A percentile compares a stretch with the other conserved stretches of the same genome.
Conservation (phyloP, 805 yeast species). For the Wickerhamomyces pijperi region DNA sequence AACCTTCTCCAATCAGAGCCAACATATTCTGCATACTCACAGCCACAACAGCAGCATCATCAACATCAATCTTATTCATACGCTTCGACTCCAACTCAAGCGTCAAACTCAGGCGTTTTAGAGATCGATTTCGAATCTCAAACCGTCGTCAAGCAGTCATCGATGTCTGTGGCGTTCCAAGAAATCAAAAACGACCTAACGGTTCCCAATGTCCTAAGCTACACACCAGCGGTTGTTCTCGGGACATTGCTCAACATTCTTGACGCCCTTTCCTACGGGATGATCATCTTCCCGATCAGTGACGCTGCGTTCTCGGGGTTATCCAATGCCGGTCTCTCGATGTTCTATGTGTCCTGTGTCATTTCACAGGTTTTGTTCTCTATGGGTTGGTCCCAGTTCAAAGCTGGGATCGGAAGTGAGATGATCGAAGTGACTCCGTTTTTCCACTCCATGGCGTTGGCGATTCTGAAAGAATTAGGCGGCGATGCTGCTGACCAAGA, state of each 20-base stretch:
- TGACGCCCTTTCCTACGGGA: conserved; percentile 92
- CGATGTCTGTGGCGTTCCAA: neutral
- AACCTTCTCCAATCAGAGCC: too few species aligned
- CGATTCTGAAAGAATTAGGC: conserved; percentile 49
- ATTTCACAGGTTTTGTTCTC: conserved; percentile 83
- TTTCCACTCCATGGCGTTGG: conserved; percentile 86
- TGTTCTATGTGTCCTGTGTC: conserved; percentile 90
- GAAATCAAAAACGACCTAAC: conserved; percentile 9
- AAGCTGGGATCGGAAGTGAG: conserved; percentile 90
- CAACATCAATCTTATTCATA: too few species aligned
- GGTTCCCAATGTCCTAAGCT: conserved; percentile 10
- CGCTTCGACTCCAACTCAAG: too few species aligned
- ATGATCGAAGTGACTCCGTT: conserved; percentile 99
- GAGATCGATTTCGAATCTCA: conserved; percentile 3
- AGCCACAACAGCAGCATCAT: too few species aligned
- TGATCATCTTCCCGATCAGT: conserved; percentile 92
- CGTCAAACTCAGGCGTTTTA: too few species aligned
- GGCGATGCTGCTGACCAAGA: conserved; percentile 26
- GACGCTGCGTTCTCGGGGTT: conserved; percentile 64
- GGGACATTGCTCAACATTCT: conserved; percentile 80
- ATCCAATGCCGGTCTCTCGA: conserved; percentile 84
- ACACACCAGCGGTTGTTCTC: conserved; percentile 68
- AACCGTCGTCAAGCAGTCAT: conserved; percentile 3
- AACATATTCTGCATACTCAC: too few species aligned
- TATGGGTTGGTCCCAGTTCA: conserved; percentile 82